Evolutionary conservation across 139 green algal species (phyloP), one percentile per base, ranked within the genome.

Genomic region (Picochlorum sp.): DNA sequence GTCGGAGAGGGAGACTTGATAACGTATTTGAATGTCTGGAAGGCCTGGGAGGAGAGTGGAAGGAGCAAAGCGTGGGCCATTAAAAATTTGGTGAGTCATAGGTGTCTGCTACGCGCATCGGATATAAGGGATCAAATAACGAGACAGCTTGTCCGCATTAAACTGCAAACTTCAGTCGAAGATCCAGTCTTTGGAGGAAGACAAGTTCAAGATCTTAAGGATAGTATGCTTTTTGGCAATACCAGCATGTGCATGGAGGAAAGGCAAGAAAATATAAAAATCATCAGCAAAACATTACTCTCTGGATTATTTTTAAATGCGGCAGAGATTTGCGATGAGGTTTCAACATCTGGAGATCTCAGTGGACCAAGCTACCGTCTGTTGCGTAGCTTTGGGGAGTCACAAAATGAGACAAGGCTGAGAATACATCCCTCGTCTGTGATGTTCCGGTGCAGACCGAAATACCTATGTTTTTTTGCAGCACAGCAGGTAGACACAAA

Each of bases 1-100:
- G 90, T 97, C 30, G 91, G 87, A 1, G 92, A 99, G 79, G 86
- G 72, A 55, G 93, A 99, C 75, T 89, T 98, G 74, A 77, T 98
- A 12, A 95, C 88, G 2, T 77, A 96, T 70, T 80, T 99, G 26
- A 85, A 99, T 69, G 77, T 94, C 14, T 99, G 87, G 75, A 56
- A 74, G n/a, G 89, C 74, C 2, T 96, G 85, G 84, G 53, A 83
- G 24, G 73, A 81, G 16, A 63, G 64, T 33, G 65, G 67, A 61
- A 54, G 52, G 36, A 59, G 93, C 80, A 82, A 93, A 67, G 85
- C 95, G 72, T 99, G 92, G 92, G 59, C 33, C 39, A 55, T 31
- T 50, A 91, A 93, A 69, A 86, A 91, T 66, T 79, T 69, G 33
- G 49, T 95, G 5, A 85, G 80, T 61, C 81, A 89, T 40, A 68